Evolutionary conservation across 345 rosid species (phyloP).

Genomic region (Citrus reticulata): DNA sequence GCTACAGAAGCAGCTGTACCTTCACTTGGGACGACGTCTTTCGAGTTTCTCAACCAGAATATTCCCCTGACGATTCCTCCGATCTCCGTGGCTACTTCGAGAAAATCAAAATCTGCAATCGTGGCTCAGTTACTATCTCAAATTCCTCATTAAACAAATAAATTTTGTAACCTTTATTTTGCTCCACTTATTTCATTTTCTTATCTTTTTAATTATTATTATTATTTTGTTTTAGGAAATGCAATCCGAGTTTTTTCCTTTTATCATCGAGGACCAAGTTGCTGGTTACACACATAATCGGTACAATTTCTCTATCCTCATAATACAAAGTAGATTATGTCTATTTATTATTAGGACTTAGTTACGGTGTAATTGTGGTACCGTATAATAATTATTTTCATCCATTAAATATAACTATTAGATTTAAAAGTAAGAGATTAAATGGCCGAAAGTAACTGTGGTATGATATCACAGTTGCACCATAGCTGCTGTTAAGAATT

Average conservation of each 20-base stretch:
- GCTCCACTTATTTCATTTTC: neutral
- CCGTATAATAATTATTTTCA: fast-evolving
- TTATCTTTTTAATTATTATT: neutral
- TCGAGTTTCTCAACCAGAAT: constrained; percentile 35
- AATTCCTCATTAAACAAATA: constrained; percentile 12
- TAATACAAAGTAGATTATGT: no score
- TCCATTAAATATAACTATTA: no score
- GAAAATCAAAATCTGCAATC: constrained; percentile 62
- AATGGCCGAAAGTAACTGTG: no score
- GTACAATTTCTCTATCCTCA: constrained; percentile 23
- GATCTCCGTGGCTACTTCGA: constrained; percentile 65
- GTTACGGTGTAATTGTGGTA: no score
- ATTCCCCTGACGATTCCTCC: constrained; percentile 28
- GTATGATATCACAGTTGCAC: no score
- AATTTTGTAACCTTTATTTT: constrained; percentile 1
- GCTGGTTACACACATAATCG: constrained; percentile 63
- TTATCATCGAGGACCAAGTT: constrained; percentile 47
- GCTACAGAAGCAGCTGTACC: constrained; percentile 10
- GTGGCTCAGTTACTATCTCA: constrained; percentile 43
- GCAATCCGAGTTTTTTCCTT: constrained; percentile 55
- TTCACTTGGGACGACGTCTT: constrained; percentile 80
- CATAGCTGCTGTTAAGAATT: no score
- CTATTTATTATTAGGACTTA: no score
- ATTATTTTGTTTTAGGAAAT: constrained; percentile 34
- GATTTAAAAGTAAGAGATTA: no score